These are phyloP conservation scores for Diaporthe ilicicola DNA, from an alignment of 2,329 filamentous ascomycete genomes.

Conservation along the genomic window DNA sequence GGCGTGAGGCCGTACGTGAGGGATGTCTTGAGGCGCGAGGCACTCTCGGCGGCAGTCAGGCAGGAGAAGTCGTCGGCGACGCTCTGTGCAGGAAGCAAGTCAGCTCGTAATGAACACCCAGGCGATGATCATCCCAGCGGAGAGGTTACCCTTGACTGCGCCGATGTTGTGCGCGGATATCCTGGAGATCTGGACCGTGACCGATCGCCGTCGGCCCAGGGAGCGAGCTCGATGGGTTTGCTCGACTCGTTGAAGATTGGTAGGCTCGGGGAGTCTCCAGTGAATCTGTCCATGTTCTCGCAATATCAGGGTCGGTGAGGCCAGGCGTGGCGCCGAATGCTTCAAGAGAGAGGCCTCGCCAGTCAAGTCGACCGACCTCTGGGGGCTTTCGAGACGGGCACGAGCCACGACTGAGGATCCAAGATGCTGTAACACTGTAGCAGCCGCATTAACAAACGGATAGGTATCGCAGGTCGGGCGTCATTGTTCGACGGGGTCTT, in stretches of 20 bases:
- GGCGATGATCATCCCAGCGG: neutral
- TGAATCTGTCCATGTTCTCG: slow-evolving; percentile 33
- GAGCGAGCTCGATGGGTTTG: slow-evolving; percentile 29
- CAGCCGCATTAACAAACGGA: slow-evolving; percentile 30
- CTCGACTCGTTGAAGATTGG: slow-evolving; percentile 32
- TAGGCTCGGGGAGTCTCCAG: slow-evolving; percentile 31
- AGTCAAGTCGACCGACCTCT: neutral
- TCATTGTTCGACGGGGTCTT: slow-evolving; percentile 23
- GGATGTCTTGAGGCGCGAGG: slow-evolving; percentile 82
- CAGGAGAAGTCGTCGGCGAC: slow-evolving; percentile 69
- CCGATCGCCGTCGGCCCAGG: slow-evolving; percentile 42
- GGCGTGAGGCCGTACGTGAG: slow-evolving; percentile 82
- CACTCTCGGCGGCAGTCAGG: slow-evolving; percentile 81
- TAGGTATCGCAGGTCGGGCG: slow-evolving; percentile 12
- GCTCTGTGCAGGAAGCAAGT: slow-evolving; percentile 46
- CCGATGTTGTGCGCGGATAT: slow-evolving; percentile 60
- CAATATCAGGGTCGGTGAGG: neutral
- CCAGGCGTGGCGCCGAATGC: neutral
- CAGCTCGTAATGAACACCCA: neutral
- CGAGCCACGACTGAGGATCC: slow-evolving; percentile 22
- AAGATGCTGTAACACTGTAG: slow-evolving; percentile 26
- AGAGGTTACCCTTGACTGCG: slow-evolving; percentile 61
- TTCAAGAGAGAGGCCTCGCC: neutral
- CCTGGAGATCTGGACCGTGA: slow-evolving; percentile 45
- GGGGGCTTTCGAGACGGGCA: neutral